phyloP scores from a whole-genome alignment of 1,284 basidiomycete species.

The Rhodotorula sp. region DNA sequence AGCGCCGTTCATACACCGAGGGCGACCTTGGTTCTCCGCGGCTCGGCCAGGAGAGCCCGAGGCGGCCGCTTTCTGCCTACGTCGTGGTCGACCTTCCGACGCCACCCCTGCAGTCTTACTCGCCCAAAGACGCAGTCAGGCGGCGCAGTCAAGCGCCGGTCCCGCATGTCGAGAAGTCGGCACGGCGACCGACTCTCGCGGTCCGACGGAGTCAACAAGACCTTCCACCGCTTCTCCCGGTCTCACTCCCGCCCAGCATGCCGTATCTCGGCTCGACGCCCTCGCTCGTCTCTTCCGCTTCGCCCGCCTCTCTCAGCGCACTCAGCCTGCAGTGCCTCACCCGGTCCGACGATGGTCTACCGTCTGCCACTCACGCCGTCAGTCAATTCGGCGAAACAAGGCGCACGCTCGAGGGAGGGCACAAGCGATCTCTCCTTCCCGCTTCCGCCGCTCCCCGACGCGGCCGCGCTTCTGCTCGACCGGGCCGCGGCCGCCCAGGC shows the following conservation, averaged over 20 bases:
- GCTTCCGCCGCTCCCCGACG: background rate
- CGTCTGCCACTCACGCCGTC: background rate
- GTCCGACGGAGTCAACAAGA: background rate
- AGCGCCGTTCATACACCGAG: too few relatives aligned
- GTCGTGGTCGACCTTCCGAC: background rate
- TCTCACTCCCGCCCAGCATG: background rate
- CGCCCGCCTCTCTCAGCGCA: background rate
- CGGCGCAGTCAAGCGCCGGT: too few relatives aligned
- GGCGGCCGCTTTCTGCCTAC: background rate
- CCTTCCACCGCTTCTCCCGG: background rate
- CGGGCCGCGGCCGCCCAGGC: background rate
- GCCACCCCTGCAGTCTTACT: background rate
- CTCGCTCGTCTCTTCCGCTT: background rate
- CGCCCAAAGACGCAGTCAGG: background rate
- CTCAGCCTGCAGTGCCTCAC: background rate
- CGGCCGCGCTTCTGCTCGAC: background rate
- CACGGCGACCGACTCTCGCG: background rate
- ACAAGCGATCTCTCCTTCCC: background rate
- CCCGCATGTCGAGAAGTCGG: background rate
- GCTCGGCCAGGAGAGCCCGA: too few relatives aligned
- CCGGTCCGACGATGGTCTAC: conserved; percentile 1
- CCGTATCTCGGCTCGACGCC: background rate
- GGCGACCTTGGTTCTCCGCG: too few relatives aligned
- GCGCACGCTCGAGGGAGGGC: background rate
- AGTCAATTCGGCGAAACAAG: background rate